A percentile compares a stretch with the other conserved stretches of the same genome.
These are phyloP conservation scores for Boletellus sp. DNA, from an alignment of 1,284 basidiomycete genomes.

Conservation along the genomic window DNA sequence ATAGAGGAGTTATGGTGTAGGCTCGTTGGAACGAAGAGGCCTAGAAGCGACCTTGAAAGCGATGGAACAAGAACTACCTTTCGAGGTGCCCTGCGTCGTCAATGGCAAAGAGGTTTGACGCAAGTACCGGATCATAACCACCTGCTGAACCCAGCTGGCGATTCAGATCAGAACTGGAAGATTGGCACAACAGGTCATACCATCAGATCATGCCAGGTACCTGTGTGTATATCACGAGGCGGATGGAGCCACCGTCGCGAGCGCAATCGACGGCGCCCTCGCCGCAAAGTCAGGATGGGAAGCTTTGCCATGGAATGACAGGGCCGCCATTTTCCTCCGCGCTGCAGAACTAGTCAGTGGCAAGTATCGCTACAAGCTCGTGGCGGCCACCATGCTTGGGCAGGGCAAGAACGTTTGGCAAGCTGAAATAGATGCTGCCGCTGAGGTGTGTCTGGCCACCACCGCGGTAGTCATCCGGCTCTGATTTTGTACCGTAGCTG, in stretches of 20 bases:
- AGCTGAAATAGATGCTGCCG: conserved; percentile 98
- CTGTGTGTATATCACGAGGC: conserved; percentile 91
- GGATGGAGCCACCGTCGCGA: conserved; percentile 68
- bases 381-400: conserved; percentile 97
- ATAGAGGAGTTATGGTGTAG: conserved; percentile 69
- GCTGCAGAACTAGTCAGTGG: conserved; percentile 91
- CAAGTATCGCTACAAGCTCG: conserved; percentile 92
- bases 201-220: conserved; percentile 78
- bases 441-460: conserved; percentile 62
- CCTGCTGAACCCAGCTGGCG: conserved; percentile 6
- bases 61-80: conserved; percentile 82
- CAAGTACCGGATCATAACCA: not conserved
- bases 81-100: conserved; percentile 90
- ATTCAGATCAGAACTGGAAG: conserved; percentile 80
- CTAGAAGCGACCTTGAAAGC: conserved; percentile 75
- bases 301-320: conserved; percentile 91
- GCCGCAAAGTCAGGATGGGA: conserved; percentile 90
- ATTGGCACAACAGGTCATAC: conserved; percentile 76
- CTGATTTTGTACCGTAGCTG: conserved; percentile 47
- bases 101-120: conserved; percentile 83
- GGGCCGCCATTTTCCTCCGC: conserved; percentile 97
- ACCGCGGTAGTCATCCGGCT: not conserved
- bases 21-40: conserved; percentile 75
- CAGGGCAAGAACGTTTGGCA: conserved; percentile 99
- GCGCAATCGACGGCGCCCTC: conserved; percentile 87